Evolutionary conservation across 352 stramenopile genomes (phyloP).

Genomic region (Pilasporangium apinafurcum): DNA sequence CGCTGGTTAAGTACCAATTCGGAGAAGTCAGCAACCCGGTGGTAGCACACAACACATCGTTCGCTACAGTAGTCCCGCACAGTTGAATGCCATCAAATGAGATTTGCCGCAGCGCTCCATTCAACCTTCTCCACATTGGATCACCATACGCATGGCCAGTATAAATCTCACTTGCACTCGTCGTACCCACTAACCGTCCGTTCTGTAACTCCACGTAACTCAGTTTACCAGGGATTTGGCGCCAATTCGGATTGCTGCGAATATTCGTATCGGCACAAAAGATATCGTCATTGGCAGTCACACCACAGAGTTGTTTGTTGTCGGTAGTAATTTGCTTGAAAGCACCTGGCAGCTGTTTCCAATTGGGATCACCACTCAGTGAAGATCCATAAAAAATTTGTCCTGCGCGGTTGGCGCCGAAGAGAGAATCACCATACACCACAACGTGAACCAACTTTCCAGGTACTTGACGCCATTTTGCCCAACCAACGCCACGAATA

Average conservation of each 20-base stretch:
- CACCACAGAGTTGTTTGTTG: conserved; percentile 14
- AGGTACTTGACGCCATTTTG: conserved; percentile 13
- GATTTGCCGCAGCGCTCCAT: conserved; percentile 2
- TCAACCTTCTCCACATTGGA: conserved; percentile 4
- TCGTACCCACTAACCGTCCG: conserved; percentile 4
- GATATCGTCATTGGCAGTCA: not conserved
- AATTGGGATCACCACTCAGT: not conserved
- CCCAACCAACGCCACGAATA: conserved; percentile 5
- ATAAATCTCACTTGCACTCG: not conserved
- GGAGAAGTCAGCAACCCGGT: conserved; percentile 1
- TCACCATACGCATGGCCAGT: conserved; percentile 2
- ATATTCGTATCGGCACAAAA: conserved; percentile 9
- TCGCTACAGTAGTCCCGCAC: conserved; percentile 7
- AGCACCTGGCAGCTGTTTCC: conserved; percentile 1
- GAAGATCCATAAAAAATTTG: conserved; percentile 5
- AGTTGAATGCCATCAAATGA: conserved; percentile 10
- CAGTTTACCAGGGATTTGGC: conserved; percentile 3
- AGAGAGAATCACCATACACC: conserved; percentile 19
- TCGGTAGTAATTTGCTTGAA: conserved; percentile 18
- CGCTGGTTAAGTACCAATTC: conserved; percentile 3
- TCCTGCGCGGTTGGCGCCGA: conserved; percentile 7
- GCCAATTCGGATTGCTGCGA: conserved; percentile 4
- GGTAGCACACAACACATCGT: conserved; percentile 8
- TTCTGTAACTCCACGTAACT: conserved; percentile 10
- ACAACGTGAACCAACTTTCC: conserved; percentile 15